A percentile compares a stretch with the other conserved stretches of the same genome.
These are phyloP conservation scores for Chenopodium album DNA, from an alignment of 148 eudicot genomes.

Conservation along the genomic window DNA sequence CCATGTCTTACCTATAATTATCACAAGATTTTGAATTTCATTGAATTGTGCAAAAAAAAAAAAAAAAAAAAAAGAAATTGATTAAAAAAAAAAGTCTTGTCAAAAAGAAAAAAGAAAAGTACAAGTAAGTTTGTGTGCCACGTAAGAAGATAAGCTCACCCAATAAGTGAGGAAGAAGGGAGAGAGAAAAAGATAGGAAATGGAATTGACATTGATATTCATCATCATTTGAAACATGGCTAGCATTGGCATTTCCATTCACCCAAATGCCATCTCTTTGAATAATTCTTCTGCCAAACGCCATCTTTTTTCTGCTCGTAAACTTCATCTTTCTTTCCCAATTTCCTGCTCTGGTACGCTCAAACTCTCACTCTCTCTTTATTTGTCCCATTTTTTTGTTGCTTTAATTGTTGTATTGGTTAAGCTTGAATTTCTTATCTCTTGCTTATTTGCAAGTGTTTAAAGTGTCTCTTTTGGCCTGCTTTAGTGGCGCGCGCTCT, in stretches of 20 bases:
- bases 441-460: background rate
- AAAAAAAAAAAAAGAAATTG: background rate
- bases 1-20: no score
- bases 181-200: conserved; percentile 5
- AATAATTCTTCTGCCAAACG: conserved; percentile 21
- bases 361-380: background rate
- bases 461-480: background rate
- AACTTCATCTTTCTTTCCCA: conserved; percentile 29
- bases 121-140: conserved; percentile 12
- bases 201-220: background rate
- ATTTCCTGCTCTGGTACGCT: conserved; percentile 53
- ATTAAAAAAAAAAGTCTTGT: background rate
- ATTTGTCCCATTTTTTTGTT: no score
- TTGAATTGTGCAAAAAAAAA: no score
- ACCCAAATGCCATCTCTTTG: conserved; percentile 30
- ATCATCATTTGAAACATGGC: conserved; percentile 30
- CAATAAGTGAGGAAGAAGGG: background rate
- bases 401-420: background rate
- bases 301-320: conserved; percentile 17
- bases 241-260: conserved; percentile 37
- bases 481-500: no score
- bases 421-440: background rate
- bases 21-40: no score
- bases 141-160: conserved; percentile 32
- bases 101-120: background rate